Evolutionary conservation across 2,329 filamentous ascomycete genomes (phyloP), one percentile per base, ranked within the genome.

Genomic region (Curvularia sp.): DNA sequence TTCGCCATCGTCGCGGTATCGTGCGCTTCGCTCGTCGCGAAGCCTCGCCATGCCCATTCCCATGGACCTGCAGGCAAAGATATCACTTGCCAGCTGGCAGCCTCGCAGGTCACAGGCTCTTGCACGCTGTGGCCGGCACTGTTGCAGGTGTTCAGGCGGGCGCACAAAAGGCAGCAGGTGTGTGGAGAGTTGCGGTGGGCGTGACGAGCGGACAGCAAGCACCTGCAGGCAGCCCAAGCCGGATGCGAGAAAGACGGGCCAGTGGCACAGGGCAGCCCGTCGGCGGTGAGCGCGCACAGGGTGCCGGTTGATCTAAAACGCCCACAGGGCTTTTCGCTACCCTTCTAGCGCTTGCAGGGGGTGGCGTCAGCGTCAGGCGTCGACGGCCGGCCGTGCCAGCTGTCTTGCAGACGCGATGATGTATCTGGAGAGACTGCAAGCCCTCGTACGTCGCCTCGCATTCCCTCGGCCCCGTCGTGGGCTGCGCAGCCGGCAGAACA

Each of bases 141-240:
- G 62, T 68, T 67, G 68, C 72, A 71, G 70, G 56, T 64, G 66
- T 75, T 73, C 73, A 74, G 72, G 61, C 50, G 63, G 58, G 58
- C 57, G 66, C 70, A 65, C 64, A 60, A 62, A 50, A 58, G 53
- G 57, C 55, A 58, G 53, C 58, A 49, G 62, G 53, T 63, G 64
- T 60, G 59, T 72, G 69, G 67, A 68, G 64, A 58, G 63, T 49
- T 64, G 66, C 58, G 66, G 69, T 69, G 71, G 62, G 63, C 60
- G 63, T 67, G 67, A 66, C 60, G 67, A 66, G 62, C 60, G 65
- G 67, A 69, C 68, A 73, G 63, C 67, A 61, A 68, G 58, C 66
- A 68, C 62, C 64, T 73, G 70, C 70, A 73, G 66, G 49, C 56
- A 60, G 58, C 58, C 57, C 64, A 65, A 66, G 57, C 57, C 62